phyloP scores from a whole-genome alignment of 768 basidiomycete genomes.

The Lepiota venenata region DNA sequence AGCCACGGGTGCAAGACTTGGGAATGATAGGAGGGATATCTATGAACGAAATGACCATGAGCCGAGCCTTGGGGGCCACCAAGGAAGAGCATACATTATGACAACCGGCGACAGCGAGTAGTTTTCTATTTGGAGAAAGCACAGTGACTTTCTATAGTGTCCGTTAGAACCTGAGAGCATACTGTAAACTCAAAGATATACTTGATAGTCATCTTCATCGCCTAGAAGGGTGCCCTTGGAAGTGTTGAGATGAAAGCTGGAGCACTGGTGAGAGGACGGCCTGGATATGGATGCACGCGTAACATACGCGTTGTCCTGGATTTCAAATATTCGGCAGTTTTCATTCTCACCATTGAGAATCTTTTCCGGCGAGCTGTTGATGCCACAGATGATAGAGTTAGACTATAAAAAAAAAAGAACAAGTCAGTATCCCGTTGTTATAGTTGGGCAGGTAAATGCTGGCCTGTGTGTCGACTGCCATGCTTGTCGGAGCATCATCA shows the following conservation, averaged over 20 bases:
- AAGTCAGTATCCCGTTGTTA: neutral
- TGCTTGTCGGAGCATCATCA: slow-evolving; percentile 97
- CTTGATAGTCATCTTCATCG: slow-evolving; percentile 83
- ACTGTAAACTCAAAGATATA: slow-evolving; percentile 27
- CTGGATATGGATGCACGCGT: neutral
- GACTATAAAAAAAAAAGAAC: slow-evolving; percentile 25
- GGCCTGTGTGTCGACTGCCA: slow-evolving; percentile 68
- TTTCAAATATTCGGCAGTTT: slow-evolving; percentile 75
- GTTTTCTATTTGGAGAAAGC: slow-evolving; percentile 63
- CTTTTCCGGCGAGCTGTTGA: slow-evolving; percentile 72
- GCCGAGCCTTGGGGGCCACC: neutral
- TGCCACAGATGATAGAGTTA: slow-evolving; percentile 72
- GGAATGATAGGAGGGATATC: slow-evolving; percentile 67
- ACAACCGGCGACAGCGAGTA: slow-evolving; percentile 71
- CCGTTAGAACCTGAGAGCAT: slow-evolving; percentile 14
- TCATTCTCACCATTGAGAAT: slow-evolving; percentile 69
- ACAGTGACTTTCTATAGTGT: slow-evolving; percentile 76
- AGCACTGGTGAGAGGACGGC: neutral
- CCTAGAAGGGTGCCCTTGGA: slow-evolving; percentile 55
- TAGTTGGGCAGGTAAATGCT: slow-evolving; percentile 12
- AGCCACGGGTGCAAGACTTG: slow-evolving; percentile 48
- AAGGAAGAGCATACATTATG: slow-evolving; percentile 50
- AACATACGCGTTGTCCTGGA: slow-evolving; percentile 58
- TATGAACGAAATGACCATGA: slow-evolving; percentile 20
- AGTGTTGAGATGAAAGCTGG: slow-evolving; percentile 1